Evolutionary conservation across 2,329 filamentous ascomycete genomes (phyloP).

Genomic region (Arthrinium phaeospermum): DNA sequence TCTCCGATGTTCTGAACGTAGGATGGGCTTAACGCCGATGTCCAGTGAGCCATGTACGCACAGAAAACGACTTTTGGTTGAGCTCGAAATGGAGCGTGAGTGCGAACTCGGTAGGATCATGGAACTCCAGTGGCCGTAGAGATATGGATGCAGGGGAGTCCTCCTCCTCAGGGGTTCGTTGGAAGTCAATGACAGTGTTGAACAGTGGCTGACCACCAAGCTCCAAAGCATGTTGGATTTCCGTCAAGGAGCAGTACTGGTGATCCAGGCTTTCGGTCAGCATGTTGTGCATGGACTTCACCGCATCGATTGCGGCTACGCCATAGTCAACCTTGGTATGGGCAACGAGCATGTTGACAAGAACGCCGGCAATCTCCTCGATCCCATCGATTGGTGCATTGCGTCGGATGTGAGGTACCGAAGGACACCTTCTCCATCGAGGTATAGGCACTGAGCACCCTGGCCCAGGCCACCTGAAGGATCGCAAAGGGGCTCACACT

Average conservation of each 20-base stretch:
- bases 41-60: conserved; percentile 22
- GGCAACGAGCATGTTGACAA: background rate
- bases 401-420: conserved; percentile 46
- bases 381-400: conserved; percentile 22
- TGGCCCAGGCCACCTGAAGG: conserved; percentile 46
- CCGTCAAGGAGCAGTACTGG: conserved; percentile 16
- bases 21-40: conserved; percentile 10
- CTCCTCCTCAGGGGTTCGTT: conserved; percentile 2
- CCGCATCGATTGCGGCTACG: background rate
- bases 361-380: background rate
- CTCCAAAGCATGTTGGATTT: conserved; percentile 23
- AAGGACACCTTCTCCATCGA: conserved; percentile 45
- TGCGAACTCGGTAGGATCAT: conserved; percentile 24
- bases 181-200: conserved; percentile 22
- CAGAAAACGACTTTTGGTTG: conserved; percentile 13
- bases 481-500: conserved; percentile 20
- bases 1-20: conserved; percentile 21
- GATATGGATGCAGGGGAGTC: background rate
- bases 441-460: conserved; percentile 45
- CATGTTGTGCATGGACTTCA: background rate
- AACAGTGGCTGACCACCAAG: conserved; percentile 23
- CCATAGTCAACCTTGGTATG: background rate
- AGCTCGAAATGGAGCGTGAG: conserved; percentile 23
- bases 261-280: conserved; percentile 10
- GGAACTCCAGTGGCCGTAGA: conserved; percentile 1